phyloP scores from a whole-genome alignment of 1,284 basidiomycete species.

The Ceratobasidium sp. region DNA sequence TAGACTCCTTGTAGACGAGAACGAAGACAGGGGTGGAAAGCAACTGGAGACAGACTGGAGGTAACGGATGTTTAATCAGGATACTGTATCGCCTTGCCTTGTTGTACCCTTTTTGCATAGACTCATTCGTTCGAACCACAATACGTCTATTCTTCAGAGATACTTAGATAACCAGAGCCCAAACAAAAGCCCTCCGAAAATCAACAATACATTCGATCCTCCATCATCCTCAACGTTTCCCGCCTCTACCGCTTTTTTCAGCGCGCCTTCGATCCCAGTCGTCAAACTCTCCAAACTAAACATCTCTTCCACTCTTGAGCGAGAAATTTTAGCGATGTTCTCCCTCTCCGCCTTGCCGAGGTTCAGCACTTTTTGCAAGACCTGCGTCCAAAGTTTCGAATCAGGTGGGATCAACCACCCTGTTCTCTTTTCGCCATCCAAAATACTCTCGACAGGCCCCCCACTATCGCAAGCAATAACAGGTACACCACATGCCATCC shows the following conservation, averaged over 20 bases:
- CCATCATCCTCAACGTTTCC: conserved; percentile 45
- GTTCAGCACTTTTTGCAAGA: conserved; percentile 66
- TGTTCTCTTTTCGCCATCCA: conserved; percentile 59
- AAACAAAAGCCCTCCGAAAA: neutral
- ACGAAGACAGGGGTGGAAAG: neutral
- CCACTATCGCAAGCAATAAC: conserved; percentile 90
- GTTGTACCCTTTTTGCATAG: conserved; percentile 2
- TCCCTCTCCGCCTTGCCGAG: conserved; percentile 58
- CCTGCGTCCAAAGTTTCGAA: conserved; percentile 70
- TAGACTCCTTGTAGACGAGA: neutral
- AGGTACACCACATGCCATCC: conserved; percentile 90
- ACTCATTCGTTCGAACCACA: neutral
- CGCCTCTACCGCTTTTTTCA: conserved; percentile 58
- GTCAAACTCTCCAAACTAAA: conserved; percentile 75
- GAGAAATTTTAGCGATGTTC: conserved; percentile 62
- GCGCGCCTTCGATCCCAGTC: conserved; percentile 64
- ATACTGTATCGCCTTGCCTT: neutral
- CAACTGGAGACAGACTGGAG: neutral
- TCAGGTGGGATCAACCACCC: conserved; percentile 77
- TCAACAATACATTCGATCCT: neutral
- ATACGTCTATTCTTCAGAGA: neutral
- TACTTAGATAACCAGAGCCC: conserved; percentile 1
- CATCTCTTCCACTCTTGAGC: conserved; percentile 61
- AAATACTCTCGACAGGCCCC: conserved; percentile 89
- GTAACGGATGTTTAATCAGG: neutral